Conservation (phyloP, 2,329 filamentous ascomycete species). For the Cercospora sesami region DNA sequence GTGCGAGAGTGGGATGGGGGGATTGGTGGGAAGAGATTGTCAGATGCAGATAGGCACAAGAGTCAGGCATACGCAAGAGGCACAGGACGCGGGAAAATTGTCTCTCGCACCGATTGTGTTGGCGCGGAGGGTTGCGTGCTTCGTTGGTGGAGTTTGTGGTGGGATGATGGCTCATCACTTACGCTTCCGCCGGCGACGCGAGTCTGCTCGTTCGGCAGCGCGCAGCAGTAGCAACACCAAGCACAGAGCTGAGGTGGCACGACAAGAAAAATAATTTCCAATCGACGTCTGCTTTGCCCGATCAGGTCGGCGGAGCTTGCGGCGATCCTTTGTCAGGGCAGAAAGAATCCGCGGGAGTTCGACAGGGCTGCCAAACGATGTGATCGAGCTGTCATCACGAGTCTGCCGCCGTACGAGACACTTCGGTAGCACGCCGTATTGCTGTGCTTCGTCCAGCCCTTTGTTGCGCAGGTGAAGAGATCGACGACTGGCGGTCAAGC, state of each 20-base stretch:
- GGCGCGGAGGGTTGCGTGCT: constrained; percentile 3
- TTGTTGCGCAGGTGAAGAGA: neutral
- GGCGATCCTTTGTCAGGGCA: neutral
- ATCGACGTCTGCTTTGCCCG: neutral
- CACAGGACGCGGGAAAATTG: constrained; percentile 7
- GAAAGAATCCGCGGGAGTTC: neutral
- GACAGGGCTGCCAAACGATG: neutral
- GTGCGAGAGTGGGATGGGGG: neutral
- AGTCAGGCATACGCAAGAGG: constrained; percentile 3
- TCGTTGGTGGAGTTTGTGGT: constrained; percentile 1
- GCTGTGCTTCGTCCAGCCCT: neutral
- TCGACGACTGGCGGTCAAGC: constrained; percentile 13
- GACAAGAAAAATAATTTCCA: constrained; percentile 8
- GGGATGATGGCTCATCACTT: neutral
- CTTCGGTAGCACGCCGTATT: neutral
- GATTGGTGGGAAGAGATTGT: constrained; percentile 13
- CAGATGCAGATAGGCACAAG: constrained; percentile 11
- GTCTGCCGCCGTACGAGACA: neutral
- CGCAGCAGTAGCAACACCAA: neutral
- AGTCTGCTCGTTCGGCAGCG: neutral
- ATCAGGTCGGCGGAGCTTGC: constrained; percentile 6
- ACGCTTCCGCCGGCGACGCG: neutral
- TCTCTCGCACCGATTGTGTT: constrained; percentile 1
- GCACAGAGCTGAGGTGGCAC: constrained; percentile 11
- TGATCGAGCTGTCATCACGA: neutral